Conservation (phyloP, 2,329 filamentous ascomycete species). For the Sporothrix humicola region DNA sequence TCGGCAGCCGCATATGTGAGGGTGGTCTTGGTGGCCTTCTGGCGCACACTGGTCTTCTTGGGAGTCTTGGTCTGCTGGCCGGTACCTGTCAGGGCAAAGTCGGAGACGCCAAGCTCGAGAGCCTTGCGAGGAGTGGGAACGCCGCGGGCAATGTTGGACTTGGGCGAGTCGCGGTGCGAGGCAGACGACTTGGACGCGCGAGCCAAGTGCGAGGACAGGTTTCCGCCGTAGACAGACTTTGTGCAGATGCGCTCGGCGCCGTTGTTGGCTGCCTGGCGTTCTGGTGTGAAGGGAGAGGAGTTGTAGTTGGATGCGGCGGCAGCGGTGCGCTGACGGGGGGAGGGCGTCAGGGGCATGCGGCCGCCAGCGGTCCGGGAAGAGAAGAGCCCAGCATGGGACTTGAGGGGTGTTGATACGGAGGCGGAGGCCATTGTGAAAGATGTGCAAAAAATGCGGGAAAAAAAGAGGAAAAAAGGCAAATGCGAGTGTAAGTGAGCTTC, state of each 20-base stretch:
- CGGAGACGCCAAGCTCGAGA: conserved; percentile 88
- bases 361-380: conserved; percentile 90
- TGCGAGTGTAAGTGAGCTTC: conserved; percentile 46
- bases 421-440: conserved; percentile 75
- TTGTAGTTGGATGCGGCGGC: conserved; percentile 57
- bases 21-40: conserved; percentile 74
- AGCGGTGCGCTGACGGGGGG: conserved; percentile 69
- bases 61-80: conserved; percentile 68
- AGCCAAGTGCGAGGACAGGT: conserved; percentile 78
- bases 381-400: conserved; percentile 93
- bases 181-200: conserved; percentile 69
- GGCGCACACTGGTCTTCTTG: conserved; percentile 62
- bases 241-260: conserved; percentile 57
- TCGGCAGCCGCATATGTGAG: conserved; percentile 81
- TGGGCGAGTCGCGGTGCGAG: conserved; percentile 84
- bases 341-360: conserved; percentile 92
- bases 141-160: conserved; percentile 87
- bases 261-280: conserved; percentile 59
- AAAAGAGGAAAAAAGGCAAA: conserved; percentile 24
- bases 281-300: conserved; percentile 80
- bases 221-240: conserved; percentile 81
- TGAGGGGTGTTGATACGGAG: conserved; percentile 86
- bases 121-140: conserved; percentile 78
- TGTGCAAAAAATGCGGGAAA: conserved; percentile 39
- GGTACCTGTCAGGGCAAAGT: conserved; percentile 88